These are phyloP conservation scores for Solanum clarkiae DNA, from an alignment of 257 asterid genomes.

Conservation along the genomic window DNA sequence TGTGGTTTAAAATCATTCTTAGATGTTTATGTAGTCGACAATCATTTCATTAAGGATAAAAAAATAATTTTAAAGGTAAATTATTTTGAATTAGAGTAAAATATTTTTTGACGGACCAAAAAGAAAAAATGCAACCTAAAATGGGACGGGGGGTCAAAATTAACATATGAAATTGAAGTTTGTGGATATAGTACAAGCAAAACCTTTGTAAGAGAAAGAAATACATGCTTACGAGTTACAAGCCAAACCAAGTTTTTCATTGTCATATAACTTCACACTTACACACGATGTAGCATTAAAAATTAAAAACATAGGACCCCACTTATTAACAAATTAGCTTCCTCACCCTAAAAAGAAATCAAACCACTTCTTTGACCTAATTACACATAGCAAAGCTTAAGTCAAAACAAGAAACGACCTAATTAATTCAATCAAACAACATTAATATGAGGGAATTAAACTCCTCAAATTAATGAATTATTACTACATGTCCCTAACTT, in stretches of 20 bases:
- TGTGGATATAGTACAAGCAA: not conserved
- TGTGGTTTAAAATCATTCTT: too few relatives aligned
- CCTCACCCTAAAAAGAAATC: not conserved
- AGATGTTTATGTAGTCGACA: too few relatives aligned
- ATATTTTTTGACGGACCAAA: too few relatives aligned
- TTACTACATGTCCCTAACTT: constrained; percentile 21
- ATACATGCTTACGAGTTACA: not conserved
- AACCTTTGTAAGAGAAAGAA: not conserved
- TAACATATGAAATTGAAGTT: not conserved
- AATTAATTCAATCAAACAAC: not conserved
- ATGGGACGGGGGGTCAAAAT: not conserved
- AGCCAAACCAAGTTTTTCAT: not conserved
- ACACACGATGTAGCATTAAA: not conserved
- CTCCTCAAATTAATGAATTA: not conserved
- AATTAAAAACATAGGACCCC: not conserved
- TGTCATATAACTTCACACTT: not conserved
- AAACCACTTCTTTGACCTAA: not conserved
- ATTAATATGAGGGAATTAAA: not conserved
- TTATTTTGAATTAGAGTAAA: too few relatives aligned
- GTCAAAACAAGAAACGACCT: not conserved
- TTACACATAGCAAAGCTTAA: not conserved
- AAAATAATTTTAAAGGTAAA: too few relatives aligned
- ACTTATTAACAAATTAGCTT: not conserved
- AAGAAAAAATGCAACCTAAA: too few relatives aligned
- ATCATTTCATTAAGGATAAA: too few relatives aligned